Evolutionary conservation across 768 basidiomycete species (phyloP).

Genomic region (Leccinellum albellum): DNA sequence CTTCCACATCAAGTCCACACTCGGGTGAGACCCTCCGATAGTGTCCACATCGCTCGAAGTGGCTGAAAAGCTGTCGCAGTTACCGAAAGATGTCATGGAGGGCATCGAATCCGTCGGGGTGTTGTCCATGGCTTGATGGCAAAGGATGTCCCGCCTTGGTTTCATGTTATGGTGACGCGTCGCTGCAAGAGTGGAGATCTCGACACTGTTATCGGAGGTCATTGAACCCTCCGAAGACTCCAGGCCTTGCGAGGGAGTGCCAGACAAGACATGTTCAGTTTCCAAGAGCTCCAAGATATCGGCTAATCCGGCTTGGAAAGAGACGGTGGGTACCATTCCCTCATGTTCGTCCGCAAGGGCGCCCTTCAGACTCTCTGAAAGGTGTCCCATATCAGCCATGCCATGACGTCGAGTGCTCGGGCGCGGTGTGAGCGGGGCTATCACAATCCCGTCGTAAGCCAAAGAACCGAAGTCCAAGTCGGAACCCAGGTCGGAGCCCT

Average conservation of each 20-base stretch:
- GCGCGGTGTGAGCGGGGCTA: background rate
- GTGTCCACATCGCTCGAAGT: background rate
- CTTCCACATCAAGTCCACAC: constrained; percentile 10
- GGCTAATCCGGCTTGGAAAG: background rate
- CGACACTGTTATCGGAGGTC: background rate
- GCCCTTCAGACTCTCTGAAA: background rate
- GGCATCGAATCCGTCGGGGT: background rate
- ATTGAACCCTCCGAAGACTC: background rate
- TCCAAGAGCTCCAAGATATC: background rate
- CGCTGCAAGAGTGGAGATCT: background rate
- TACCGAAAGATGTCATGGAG: background rate
- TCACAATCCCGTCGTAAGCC: background rate
- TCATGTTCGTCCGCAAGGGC: background rate
- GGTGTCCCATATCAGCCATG: constrained; percentile 4
- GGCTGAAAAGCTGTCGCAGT: background rate
- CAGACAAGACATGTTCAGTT: background rate
- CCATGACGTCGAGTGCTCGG: constrained; percentile 8
- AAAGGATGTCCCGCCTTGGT: no score
- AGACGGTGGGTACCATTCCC: background rate
- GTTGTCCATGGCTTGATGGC: background rate
- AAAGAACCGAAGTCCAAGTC: background rate
- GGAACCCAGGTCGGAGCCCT: background rate
- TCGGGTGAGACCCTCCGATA: background rate
- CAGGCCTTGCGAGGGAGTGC: background rate
- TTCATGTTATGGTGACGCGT: no score